A percentile compares a stretch with the other conserved stretches of the same genome.
Conservation (phyloP, 1,284 basidiomycete genomes). For the Calocybe gambosa region DNA sequence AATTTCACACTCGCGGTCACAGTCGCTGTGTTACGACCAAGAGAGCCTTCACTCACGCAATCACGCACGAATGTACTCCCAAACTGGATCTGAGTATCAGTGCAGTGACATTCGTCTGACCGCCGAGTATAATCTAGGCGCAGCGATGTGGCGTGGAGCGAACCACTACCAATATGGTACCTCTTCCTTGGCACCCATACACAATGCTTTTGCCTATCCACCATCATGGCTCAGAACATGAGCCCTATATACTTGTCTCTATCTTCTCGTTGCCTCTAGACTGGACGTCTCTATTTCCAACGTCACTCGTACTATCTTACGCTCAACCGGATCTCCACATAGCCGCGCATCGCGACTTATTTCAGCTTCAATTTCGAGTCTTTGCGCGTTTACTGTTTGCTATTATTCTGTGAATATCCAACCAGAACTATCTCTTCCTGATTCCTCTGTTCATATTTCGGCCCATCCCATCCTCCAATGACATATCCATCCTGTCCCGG, state of each 20-base stretch:
- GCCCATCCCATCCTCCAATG: conserved; percentile 34
- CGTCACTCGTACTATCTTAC: conserved; percentile 24
- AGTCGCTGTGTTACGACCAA: conserved; percentile 48
- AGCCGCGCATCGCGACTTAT: conserved; percentile 27
- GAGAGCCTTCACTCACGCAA: conserved; percentile 39
- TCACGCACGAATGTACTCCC: conserved; percentile 57
- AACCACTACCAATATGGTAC: conserved; percentile 36
- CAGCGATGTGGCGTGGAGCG: conserved; percentile 36
- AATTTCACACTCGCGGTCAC: conserved; percentile 46
- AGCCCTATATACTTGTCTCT: conserved; percentile 20
- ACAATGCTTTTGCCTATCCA: conserved; percentile 34
- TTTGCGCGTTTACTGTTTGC: conserved; percentile 27
- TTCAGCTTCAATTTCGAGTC: conserved; percentile 22
- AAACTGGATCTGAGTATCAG: conserved; percentile 47
- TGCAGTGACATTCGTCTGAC: conserved; percentile 40
- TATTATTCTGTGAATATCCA: conserved; percentile 27
- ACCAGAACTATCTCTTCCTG: conserved; percentile 17
- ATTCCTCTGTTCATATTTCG: conserved; percentile 20
- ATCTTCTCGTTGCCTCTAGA: conserved; percentile 14
- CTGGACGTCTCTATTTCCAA: conserved; percentile 12
- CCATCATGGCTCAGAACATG: conserved; percentile 48
- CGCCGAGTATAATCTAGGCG: conserved; percentile 34
- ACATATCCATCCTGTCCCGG: conserved; percentile 63
- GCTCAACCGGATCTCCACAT: conserved; percentile 22
- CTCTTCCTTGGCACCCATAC: conserved; percentile 34